A percentile compares a stretch with the other conserved stretches of the same genome.
phyloP scores from a whole-genome alignment of 805 yeast genomes.

The Kuraishia molischiana region DNA sequence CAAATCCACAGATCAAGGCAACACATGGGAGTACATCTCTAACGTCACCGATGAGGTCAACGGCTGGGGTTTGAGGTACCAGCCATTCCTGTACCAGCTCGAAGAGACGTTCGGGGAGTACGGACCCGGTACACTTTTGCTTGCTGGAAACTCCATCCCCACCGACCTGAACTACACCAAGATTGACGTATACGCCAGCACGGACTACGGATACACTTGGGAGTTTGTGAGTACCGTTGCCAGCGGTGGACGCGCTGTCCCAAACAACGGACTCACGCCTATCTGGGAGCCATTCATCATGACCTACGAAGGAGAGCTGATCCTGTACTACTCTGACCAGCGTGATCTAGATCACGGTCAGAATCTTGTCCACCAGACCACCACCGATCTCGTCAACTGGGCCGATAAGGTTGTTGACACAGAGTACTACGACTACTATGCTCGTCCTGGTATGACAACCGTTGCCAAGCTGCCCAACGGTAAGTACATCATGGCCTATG shows the following conservation, averaged over 20 bases:
- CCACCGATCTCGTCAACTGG: not conserved
- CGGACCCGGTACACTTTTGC: not conserved
- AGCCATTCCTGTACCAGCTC: not conserved
- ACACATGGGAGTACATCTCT: not conserved
- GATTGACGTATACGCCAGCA: not conserved
- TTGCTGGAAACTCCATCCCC: not conserved
- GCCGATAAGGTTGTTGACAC: not conserved
- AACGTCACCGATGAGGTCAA: not conserved
- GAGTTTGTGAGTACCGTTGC: not conserved
- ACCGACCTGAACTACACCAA: not conserved
- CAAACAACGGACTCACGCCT: not conserved
- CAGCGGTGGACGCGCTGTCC: not conserved
- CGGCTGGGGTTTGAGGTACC: conserved; percentile 1
- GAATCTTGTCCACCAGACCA: not conserved
- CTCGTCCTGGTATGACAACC: not conserved
- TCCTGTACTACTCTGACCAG: not conserved
- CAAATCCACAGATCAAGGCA: not conserved
- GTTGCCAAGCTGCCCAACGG: not conserved
- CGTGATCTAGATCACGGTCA: not conserved
- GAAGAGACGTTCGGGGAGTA: not conserved
- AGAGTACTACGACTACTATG: not conserved
- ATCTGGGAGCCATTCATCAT: not conserved
- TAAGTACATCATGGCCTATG: not conserved
- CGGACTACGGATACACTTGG: not conserved
- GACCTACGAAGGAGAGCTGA: not conserved